Evolutionary conservation across 129 eudicot genomes (phyloP).

Genomic region (Rutidosis leptorrhynchoides): DNA sequence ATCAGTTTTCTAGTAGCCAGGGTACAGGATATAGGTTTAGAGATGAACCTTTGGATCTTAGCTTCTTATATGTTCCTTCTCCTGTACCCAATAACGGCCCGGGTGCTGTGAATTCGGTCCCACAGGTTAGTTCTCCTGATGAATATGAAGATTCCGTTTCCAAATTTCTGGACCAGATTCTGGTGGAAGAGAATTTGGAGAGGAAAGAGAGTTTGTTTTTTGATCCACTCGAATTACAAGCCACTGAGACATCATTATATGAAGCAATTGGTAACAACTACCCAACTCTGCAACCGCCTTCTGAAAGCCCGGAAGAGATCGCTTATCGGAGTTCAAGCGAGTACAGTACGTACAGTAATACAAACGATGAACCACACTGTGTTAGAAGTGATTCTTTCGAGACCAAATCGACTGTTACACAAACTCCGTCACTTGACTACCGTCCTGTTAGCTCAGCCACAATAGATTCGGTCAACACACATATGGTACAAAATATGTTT

Average conservation of each 20-base stretch:
- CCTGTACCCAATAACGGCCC: neutral
- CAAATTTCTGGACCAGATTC: slow-evolving; percentile 56
- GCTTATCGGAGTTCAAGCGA: slow-evolving; percentile 42
- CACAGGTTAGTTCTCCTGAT: slow-evolving; percentile 49
- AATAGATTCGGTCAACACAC: slow-evolving; percentile 31
- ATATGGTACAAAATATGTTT: slow-evolving; percentile 35
- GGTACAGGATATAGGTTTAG: neutral
- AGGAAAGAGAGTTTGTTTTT: slow-evolving; percentile 61
- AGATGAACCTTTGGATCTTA: slow-evolving; percentile 1
- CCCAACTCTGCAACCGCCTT: slow-evolving; percentile 25
- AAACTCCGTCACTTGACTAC: slow-evolving; percentile 25
- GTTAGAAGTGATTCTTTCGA: slow-evolving; percentile 43
- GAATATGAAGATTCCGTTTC: slow-evolving; percentile 58
- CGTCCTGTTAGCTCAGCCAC: slow-evolving; percentile 28
- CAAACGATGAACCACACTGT: slow-evolving; percentile 44
- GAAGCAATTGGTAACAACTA: too few species aligned
- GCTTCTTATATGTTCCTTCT: neutral
- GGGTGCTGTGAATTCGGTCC: slow-evolving; percentile 17
- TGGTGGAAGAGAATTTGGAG: slow-evolving; percentile 70
- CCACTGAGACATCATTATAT: too few species aligned
- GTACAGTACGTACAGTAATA: slow-evolving; percentile 41
- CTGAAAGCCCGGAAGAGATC: slow-evolving; percentile 48
- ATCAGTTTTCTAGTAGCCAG: neutral
- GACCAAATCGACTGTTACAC: slow-evolving; percentile 30
- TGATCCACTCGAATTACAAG: slow-evolving; percentile 58